These are phyloP conservation scores for Mollisia scopiformis DNA, from an alignment of 2,329 filamentous ascomycete species.

Conservation along the genomic window DNA sequence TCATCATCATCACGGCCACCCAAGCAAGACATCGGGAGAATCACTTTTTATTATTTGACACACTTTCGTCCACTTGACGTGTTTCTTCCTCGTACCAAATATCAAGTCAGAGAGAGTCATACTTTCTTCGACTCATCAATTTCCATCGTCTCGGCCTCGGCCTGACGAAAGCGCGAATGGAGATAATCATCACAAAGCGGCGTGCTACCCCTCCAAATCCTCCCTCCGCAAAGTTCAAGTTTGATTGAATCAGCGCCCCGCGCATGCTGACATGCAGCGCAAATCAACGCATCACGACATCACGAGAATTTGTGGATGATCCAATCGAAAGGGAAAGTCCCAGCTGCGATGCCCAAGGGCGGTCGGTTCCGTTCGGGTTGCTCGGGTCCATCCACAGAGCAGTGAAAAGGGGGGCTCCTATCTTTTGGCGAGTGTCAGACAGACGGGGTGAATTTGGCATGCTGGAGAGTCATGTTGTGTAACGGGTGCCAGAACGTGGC, in stretches of 20 bases:
- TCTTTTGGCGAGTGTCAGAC: not conserved
- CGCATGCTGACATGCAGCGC: too few relatives aligned
- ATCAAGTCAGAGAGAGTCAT: not conserved
- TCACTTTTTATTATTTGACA: not conserved
- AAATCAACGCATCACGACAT: too few relatives aligned
- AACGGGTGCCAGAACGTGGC: not conserved
- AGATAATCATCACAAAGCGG: too few relatives aligned
- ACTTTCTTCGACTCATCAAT: too few relatives aligned
- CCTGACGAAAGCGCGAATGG: too few relatives aligned
- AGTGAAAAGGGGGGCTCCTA: too few relatives aligned
- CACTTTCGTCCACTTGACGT: not conserved
- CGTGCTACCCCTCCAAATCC: too few relatives aligned
- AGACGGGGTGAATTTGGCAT: not conserved
- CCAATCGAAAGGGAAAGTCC: not conserved
- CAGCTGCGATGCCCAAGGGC: not conserved
- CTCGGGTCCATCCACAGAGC: not conserved
- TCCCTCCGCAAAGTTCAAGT: too few relatives aligned
- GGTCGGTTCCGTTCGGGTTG: not conserved
- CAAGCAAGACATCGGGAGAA: not conserved
- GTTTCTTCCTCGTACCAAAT: not conserved
- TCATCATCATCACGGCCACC: too few relatives aligned
- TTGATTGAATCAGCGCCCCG: too few relatives aligned
- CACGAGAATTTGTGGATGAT: not conserved
- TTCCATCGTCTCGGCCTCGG: too few relatives aligned
- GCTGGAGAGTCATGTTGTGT: not conserved